Evolutionary conservation across 345 rosid genomes (phyloP), one percentile per base, ranked within the genome.

Genomic region (Turnera subulata): DNA sequence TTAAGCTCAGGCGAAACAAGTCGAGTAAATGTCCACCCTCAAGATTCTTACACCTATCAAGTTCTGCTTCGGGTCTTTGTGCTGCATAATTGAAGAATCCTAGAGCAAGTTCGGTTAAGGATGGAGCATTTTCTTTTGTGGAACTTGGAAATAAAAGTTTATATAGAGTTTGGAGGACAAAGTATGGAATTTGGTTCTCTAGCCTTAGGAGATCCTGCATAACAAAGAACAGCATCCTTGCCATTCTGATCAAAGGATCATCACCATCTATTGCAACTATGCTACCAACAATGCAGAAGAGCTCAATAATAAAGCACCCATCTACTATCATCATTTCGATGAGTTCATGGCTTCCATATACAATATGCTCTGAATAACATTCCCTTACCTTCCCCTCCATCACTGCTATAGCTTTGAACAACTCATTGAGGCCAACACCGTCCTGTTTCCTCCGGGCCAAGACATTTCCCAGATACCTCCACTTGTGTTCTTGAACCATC

Each of bases 401-500:
- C 1, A 6, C 12, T 1, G 17, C 42, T 2, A 67, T 4, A 10
- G 20, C 9, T 21, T 7, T 15, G 42, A 53, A 67, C 14, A 43
- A 53, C 11, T 6, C 17, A 5, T 22, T n/a, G 24, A 54, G 33
- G 6, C 45, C 45, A 40, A 40, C 14, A 40, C 45, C 45, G 14
- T 40, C 2, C n/a, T 4, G 13, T 12, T 40, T 15, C 45, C 2
- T 15, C n/a, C 45, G 45, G 11, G n/a, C 39, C 25, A 58, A 50
- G 26, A 29, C 14, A 17, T 35, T 0, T 5, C 62, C 62, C 7
- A 58, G 62, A 18, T 25, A 29, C 25, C 62, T 9, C 51, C 52
- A 45, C 48, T 67, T 83, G 74, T 81, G 89, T 54, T 81, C 73
- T 50, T 81, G 64, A 38, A 84, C 70, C 79, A 75, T 75, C 62